A percentile compares a stretch with the other conserved stretches of the same genome.
Evolutionary conservation across 176 grass and related monocot genomes (phyloP).

Genomic region (Cenchrus americanus): DNA sequence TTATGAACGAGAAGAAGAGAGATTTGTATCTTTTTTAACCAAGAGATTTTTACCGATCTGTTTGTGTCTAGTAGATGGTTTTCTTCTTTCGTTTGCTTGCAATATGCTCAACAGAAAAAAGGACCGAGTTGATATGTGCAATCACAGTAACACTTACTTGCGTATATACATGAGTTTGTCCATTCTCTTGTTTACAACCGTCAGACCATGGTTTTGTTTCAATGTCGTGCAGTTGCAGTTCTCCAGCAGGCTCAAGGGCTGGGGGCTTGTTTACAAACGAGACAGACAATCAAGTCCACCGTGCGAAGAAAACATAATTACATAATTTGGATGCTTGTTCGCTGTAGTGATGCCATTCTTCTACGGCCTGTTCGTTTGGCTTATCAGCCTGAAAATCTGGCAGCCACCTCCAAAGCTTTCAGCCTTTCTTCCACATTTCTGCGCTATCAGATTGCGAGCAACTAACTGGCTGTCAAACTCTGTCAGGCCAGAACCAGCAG

Average conservation of each 20-base stretch:
- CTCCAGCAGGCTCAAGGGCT: neutral
- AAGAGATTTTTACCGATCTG: no score
- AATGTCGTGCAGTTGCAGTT: constrained; percentile 6
- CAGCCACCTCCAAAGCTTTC: neutral
- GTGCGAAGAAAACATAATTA: constrained; percentile 6
- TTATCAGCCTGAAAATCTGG: constrained; percentile 11
- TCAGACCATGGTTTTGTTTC: neutral
- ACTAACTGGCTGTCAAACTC: neutral
- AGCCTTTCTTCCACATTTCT: neutral
- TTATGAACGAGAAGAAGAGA: no score
- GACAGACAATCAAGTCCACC: neutral
- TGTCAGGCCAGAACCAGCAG: neutral
- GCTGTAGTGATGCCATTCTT: constrained; percentile 5
- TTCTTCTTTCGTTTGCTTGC: no score
- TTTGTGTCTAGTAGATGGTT: no score
- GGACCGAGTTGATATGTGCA: no score
- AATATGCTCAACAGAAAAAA: no score
- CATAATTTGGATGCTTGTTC: constrained; percentile 17
- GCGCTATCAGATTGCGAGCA: neutral
- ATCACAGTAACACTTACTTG: neutral
- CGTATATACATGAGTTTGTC: neutral
- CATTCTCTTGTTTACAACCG: neutral
- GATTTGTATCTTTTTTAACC: no score
- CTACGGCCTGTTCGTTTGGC: no score
- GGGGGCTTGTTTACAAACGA: neutral